Evolutionary conservation across 1,284 basidiomycete genomes (phyloP), one percentile per base, ranked within the genome.

Genomic region (Ustilago sp.): DNA sequence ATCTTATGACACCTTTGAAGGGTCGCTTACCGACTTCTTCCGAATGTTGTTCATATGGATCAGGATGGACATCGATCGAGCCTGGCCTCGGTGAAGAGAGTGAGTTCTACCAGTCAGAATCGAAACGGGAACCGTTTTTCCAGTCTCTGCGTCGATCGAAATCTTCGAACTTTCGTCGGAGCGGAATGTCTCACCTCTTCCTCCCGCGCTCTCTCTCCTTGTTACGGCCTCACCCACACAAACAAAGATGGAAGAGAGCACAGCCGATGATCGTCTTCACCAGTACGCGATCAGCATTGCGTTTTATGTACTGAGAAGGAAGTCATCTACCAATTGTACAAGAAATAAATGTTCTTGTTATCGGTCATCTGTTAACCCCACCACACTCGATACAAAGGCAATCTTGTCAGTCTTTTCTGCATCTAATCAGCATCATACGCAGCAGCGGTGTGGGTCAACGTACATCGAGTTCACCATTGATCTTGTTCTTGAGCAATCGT

Each of bases 311-410:
- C 23, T 19, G n/a, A 48, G 15, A 8, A 19, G n/a, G n/a, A 48
- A 15, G 19, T 23, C 7, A 19, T 52, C 58, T 63, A 69, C 61
- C 62, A 64, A 50, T 50, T 55, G 53, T 69, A 69, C 38, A 69
- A 34, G 62, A 69, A 69, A 47, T 69, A 69, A 31, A 69, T 69
- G 47, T 69, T 69, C 61, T 64, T 69, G 62, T 69, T 69, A 35
- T 69, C 67, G 36, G 67, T 69, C 67, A 69, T 69, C 66, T 68
- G 65, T 56, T 28, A 28, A 28, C 23, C 23, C 23, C 23, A 36
- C 19, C 4, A 36, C 50, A 19, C 31, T 3, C 51, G 38, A 12
- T 34, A 2, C 31, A 31, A 32, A 43, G 11, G n/a, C 19, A 15
- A 43, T 15, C 23, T 28, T 43, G 43, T 45, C 43, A 45, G 43